phyloP scores from a whole-genome alignment of 805 yeast genomes.

The Ogataea pignaliae region DNA sequence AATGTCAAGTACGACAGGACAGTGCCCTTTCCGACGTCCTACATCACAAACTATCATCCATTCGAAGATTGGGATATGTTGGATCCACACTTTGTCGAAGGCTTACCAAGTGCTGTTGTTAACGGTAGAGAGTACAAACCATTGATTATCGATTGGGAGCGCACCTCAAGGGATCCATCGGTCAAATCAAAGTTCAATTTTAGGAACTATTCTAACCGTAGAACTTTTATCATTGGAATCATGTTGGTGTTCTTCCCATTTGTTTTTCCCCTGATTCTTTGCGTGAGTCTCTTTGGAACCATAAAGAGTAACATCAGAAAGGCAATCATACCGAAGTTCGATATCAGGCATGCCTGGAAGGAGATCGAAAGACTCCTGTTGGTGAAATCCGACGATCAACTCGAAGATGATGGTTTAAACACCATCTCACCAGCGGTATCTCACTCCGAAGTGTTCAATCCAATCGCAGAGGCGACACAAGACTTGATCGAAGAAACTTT shows the following conservation, averaged over 20 bases:
- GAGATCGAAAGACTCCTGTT: neutral
- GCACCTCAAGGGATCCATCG: slow-evolving; percentile 22
- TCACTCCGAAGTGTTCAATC: slow-evolving; percentile 7
- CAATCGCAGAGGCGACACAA: slow-evolving; percentile 24
- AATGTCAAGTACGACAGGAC: slow-evolving; percentile 80
- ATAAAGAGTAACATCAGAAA: slow-evolving; percentile 21
- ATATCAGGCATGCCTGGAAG: slow-evolving; percentile 9
- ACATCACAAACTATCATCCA: slow-evolving; percentile 68
- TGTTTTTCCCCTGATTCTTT: slow-evolving; percentile 22
- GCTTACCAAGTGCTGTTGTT: slow-evolving; percentile 36
- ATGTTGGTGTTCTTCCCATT: slow-evolving; percentile 11
- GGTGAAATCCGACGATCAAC: slow-evolving; percentile 4
- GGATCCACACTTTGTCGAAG: slow-evolving; percentile 44
- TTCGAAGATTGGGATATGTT: slow-evolving; percentile 51
- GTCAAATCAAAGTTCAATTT: slow-evolving; percentile 1
- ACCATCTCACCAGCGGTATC: neutral
- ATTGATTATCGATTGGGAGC: slow-evolving; percentile 46
- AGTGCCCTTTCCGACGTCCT: slow-evolving; percentile 83
- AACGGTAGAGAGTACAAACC: slow-evolving; percentile 38
- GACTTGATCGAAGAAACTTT: slow-evolving; percentile 26
- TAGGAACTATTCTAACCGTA: slow-evolving; percentile 4
- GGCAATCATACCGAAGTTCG: slow-evolving; percentile 7
- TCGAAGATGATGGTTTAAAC: slow-evolving; percentile 1
- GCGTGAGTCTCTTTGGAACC: slow-evolving; percentile 24
- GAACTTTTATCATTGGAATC: slow-evolving; percentile 6